Evolutionary conservation across 805 yeast genomes (phyloP).

Genomic region (Candida oleophila): DNA sequence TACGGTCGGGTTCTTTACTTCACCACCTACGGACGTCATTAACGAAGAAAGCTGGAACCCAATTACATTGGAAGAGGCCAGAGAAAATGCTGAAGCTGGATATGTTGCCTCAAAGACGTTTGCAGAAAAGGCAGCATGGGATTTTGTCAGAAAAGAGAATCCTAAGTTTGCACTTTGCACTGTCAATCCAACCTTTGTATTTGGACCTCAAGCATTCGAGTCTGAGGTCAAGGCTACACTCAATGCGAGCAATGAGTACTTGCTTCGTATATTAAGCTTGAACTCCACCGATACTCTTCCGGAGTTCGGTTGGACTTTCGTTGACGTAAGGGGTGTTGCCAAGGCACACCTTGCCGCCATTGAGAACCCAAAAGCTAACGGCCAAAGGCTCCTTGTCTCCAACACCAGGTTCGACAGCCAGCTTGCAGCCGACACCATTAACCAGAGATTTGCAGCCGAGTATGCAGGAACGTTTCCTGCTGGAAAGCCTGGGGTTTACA

Average conservation of each 20-base stretch:
- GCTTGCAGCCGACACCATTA: not conserved
- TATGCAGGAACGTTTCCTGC: not conserved
- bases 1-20: constrained; percentile 33
- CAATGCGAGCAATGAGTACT: constrained; percentile 6
- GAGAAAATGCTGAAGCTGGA: constrained; percentile 33
- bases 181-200: constrained; percentile 35
- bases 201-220: constrained; percentile 41
- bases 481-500: constrained; percentile 5
- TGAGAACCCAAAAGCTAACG: constrained; percentile 11
- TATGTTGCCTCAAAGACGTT: constrained; percentile 61
- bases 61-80: constrained; percentile 48
- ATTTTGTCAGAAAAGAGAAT: constrained; percentile 37
- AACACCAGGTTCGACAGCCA: not conserved
- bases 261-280: constrained; percentile 10
- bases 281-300: constrained; percentile 4
- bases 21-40: constrained; percentile 8
- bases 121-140: constrained; percentile 67
- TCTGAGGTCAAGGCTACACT: constrained; percentile 20
- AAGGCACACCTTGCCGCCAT: constrained; percentile 17
- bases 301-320: not conserved
- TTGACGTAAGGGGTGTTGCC: constrained; percentile 22
- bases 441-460: constrained; percentile 1
- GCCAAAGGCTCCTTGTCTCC: constrained; percentile 9
- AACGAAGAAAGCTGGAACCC: constrained; percentile 53
- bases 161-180: constrained; percentile 39